Base-by-base conservation (phyloP, 257 asterid species). In the Anisodus acutangulus region DNA sequence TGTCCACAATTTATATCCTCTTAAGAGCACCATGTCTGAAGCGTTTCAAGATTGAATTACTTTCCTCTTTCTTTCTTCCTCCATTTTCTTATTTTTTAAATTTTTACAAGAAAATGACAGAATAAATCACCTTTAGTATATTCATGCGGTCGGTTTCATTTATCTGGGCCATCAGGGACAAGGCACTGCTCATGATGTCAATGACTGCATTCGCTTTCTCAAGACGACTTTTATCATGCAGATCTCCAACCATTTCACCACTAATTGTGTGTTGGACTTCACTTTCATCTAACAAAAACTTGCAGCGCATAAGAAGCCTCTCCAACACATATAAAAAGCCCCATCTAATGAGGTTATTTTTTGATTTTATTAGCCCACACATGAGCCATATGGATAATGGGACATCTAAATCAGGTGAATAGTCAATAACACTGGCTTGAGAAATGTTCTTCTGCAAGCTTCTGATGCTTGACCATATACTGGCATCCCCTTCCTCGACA, bases 71-170 rank as follows among this genome's bases (percentile, higher is more conserved):
- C 15, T 43, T 45, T 71, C 37, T 22, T 39, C 26, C 79, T 45
- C 58, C 79, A n/a, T 71, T n/a, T n/a, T 45, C 58, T n/a, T n/a
- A 4, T 51, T 11, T 69, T 10, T 43, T 22, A 9, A 0, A 1
- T 69, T 15, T 69, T 15, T 39, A 69, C 62, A 19, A 76, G 63
- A 53, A 37, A 82, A 57, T 57, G 79, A 53, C 64, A 86, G 55
- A 54, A 62, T 6, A 62, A 17, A 51, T 41, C 92, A 95, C 99
- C 99, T 95, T 97, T 83, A 97, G 86, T 69, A 95, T 97, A 90
- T 97, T 97, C 93, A 95, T 89, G 83, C 95, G 95, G 83, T 97
- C 98, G 13, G 99, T 97, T 91, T 97, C 98, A 85, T 94, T 93
- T 83, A 90, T 93, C 89, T 92, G 98, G 84, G 97, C 98, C 96